A percentile compares a stretch with the other conserved stretches of the same genome.
These are phyloP conservation scores for Periconia sp. DNA, from an alignment of 2,329 filamentous ascomycete genomes.

Conservation along the genomic window DNA sequence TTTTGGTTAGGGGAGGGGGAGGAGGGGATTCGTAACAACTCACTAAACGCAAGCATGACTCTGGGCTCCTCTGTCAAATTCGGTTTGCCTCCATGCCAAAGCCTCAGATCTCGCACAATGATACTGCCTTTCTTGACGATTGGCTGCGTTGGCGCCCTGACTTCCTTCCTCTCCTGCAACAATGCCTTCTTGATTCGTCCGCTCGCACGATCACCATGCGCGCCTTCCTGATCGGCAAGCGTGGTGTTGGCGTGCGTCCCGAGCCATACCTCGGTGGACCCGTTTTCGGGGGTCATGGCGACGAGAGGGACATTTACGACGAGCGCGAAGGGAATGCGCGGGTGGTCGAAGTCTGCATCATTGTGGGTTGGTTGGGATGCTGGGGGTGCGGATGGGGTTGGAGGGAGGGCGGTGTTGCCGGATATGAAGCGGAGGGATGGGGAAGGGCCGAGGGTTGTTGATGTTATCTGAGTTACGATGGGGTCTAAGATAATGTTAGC, in stretches of 20 bases:
- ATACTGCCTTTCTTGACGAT: constrained; percentile 52
- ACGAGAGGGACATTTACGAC: constrained; percentile 57
- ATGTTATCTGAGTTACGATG: constrained; percentile 63
- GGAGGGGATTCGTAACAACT: constrained; percentile 4
- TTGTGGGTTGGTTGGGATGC: constrained; percentile 42
- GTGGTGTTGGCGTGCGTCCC: constrained; percentile 53
- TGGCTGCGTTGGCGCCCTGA: constrained; percentile 30
- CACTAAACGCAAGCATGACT: constrained; percentile 53
- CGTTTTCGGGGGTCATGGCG: constrained; percentile 53
- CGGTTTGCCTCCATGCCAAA: constrained; percentile 60
- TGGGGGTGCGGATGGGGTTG: constrained; percentile 46
- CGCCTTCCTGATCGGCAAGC: constrained; percentile 37
- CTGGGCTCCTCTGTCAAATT: constrained; percentile 51
- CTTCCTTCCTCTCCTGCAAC: constrained; percentile 22
- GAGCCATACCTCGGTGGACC: constrained; percentile 59
- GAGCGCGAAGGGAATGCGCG: constrained; percentile 51
- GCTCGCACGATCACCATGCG: constrained; percentile 48
- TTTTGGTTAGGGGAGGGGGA: background rate
- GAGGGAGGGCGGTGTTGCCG: constrained; percentile 51
- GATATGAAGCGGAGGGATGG: constrained; percentile 41
- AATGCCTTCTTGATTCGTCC: constrained; percentile 35
- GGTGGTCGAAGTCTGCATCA: constrained; percentile 43
- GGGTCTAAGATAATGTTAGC: constrained; percentile 49
- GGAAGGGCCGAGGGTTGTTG: constrained; percentile 47
- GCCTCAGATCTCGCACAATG: constrained; percentile 54